These are phyloP conservation scores for Epichloe elymi DNA, from an alignment of 2,329 filamentous ascomycete species.

Conservation along the genomic window DNA sequence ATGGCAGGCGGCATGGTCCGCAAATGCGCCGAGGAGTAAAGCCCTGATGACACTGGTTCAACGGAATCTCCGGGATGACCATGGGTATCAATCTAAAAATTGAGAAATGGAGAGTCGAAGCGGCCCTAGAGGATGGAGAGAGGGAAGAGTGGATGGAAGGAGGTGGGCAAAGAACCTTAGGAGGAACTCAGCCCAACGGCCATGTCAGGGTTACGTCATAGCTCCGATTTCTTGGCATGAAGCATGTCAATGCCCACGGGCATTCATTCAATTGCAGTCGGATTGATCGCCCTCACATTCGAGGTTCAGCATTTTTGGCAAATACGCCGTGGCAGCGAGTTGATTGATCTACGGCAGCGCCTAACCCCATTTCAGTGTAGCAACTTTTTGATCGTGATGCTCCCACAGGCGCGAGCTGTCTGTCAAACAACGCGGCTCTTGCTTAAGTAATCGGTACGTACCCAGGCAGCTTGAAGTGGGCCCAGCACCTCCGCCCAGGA, in stretches of 20 bases:
- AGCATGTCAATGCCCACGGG: neutral
- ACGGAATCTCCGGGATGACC: neutral
- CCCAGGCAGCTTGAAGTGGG: no score
- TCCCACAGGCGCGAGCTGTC: neutral
- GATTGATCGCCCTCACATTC: no score
- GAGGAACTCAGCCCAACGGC: no score
- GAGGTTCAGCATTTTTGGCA: no score
- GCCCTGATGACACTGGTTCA: neutral
- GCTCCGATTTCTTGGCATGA: conserved; percentile 1
- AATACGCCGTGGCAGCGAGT: neutral
- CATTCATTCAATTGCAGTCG: neutral
- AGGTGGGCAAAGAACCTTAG: neutral
- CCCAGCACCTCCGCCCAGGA: no score
- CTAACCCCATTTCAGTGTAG: neutral
- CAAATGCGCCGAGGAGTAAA: neutral
- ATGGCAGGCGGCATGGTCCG: conserved; percentile 21
- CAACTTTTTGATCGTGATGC: neutral
- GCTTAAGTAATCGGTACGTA: no score
- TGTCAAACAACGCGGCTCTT: no score
- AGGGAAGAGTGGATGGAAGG: no score
- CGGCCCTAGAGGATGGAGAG: neutral
- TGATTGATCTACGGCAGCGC: no score
- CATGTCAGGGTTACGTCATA: conserved; percentile 2
- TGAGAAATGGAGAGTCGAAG: neutral
- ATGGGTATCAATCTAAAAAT: neutral